Evolutionary conservation across 176 grass and related monocot species (phyloP).

Genomic region (Cenchrus purpureus): DNA sequence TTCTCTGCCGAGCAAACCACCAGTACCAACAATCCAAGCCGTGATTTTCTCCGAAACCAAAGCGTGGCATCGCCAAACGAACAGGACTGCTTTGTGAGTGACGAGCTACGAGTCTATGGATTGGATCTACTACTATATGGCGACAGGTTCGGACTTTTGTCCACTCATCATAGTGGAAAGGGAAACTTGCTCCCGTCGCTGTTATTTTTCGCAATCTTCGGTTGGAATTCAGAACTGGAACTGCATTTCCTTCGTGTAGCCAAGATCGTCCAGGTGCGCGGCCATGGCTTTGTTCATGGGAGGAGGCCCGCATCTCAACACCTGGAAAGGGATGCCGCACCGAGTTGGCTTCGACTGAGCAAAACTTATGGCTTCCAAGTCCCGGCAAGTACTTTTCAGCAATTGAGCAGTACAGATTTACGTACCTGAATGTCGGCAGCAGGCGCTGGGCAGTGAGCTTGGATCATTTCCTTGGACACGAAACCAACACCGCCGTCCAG

Average conservation of each 20-base stretch:
- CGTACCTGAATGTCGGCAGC: slow-evolving; percentile 73
- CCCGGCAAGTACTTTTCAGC: background rate
- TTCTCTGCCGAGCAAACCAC: too few relatives aligned
- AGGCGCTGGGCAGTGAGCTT: slow-evolving; percentile 70
- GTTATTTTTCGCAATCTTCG: slow-evolving; percentile 31
- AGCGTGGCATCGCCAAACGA: too few relatives aligned
- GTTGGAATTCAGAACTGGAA: slow-evolving; percentile 70
- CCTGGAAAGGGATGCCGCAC: slow-evolving; percentile 38
- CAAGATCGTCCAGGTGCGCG: slow-evolving; percentile 72
- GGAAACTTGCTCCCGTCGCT: background rate
- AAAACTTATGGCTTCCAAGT: background rate
- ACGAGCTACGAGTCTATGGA: background rate
- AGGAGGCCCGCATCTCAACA: slow-evolving; percentile 94
- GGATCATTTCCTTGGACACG: slow-evolving; percentile 93
- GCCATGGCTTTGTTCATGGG: slow-evolving; percentile 99
- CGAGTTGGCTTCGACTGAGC: background rate
- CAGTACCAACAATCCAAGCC: too few relatives aligned
- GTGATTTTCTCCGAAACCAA: too few relatives aligned
- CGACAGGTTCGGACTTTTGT: background rate
- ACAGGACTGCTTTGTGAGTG: background rate
- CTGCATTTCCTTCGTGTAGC: slow-evolving; percentile 94
- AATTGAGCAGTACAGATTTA: slow-evolving; percentile 14
- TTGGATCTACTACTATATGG: background rate
- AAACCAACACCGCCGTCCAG: slow-evolving; percentile 86
- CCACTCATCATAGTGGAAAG: background rate